These are phyloP conservation scores for Carpinus fangiana DNA, from an alignment of 306 rosid species.

Conservation along the genomic window DNA sequence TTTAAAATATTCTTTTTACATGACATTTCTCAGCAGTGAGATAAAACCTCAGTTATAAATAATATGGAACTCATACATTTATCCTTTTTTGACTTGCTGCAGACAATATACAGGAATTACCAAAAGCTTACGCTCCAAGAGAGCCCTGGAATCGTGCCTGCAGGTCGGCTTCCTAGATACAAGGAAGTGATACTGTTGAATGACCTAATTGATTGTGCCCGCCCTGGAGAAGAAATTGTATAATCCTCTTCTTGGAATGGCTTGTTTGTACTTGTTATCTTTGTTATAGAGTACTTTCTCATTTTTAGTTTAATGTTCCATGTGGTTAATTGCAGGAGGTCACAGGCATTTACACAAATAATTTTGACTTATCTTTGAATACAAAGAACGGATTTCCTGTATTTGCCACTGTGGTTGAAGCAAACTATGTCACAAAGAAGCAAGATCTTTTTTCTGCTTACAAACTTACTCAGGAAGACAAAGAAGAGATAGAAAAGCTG, in stretches of 20 bases:
- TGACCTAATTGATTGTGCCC: slow-evolving; percentile 97
- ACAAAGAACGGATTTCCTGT: slow-evolving; percentile 99
- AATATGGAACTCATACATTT: not conserved
- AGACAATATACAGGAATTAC: slow-evolving; percentile 95
- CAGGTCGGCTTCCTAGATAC: slow-evolving; percentile 97
- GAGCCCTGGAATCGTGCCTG: slow-evolving; percentile 99
- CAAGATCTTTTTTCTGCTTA: slow-evolving; percentile 95
- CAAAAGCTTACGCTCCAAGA: slow-evolving; percentile 98
- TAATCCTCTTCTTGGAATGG: slow-evolving; percentile 25
- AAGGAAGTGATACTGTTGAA: slow-evolving; percentile 95
- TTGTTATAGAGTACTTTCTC: slow-evolving; percentile 26
- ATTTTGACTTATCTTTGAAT: slow-evolving; percentile 90
- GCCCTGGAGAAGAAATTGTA: slow-evolving; percentile 99
- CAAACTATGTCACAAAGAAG: slow-evolving; percentile 84
- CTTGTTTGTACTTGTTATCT: slow-evolving; percentile 11
- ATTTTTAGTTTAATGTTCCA: slow-evolving; percentile 16
- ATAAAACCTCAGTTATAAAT: not conserved
- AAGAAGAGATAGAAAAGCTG: slow-evolving; percentile 76
- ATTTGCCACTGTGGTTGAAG: slow-evolving; percentile 98
- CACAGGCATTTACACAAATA: slow-evolving; percentile 90
- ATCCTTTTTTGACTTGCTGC: slow-evolving; percentile 30
- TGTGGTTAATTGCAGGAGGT: slow-evolving; percentile 71
- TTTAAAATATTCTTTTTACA: not conserved
- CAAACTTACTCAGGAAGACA: slow-evolving; percentile 95
- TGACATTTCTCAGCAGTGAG: not conserved